Conservation (phyloP, 208 protist genomes). For the Angomonas desouzai region DNA sequence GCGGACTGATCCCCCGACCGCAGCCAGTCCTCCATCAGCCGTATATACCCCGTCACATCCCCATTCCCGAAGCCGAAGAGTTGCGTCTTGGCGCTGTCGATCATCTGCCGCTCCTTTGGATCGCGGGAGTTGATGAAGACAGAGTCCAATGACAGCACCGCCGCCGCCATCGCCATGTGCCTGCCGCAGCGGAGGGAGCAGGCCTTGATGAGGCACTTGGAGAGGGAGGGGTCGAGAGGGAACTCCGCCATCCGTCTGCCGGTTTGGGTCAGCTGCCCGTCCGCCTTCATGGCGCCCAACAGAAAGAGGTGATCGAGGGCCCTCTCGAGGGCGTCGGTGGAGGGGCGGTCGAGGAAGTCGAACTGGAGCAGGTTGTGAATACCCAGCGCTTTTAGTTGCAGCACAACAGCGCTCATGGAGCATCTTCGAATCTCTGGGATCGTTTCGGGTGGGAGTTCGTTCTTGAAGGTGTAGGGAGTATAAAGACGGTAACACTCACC, state of each 20-base stretch:
- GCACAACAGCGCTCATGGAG: slow-evolving; percentile 94
- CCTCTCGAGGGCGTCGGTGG: slow-evolving; percentile 95
- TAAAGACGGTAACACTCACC: slow-evolving; percentile 97
- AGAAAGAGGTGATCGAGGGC: slow-evolving; percentile 97
- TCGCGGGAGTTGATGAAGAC: slow-evolving; percentile 96
- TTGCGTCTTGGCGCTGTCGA: slow-evolving; percentile 67
- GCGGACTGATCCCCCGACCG: slow-evolving; percentile 40
- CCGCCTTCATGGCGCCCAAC: slow-evolving; percentile 97
- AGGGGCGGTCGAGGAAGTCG: slow-evolving; percentile 98
- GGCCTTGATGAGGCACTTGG: slow-evolving; percentile 89
- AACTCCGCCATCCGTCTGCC: slow-evolving; percentile 98
- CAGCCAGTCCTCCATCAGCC: slow-evolving; percentile 85
- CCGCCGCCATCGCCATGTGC: slow-evolving; percentile 86
- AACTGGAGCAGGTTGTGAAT: slow-evolving; percentile 97
- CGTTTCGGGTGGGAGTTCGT: slow-evolving; percentile 91
- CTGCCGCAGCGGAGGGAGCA: slow-evolving; percentile 68
- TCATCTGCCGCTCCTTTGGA: slow-evolving; percentile 50
- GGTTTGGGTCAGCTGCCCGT: slow-evolving; percentile 95
- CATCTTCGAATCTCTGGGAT: slow-evolving; percentile 97
- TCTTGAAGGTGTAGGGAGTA: slow-evolving; percentile 93
- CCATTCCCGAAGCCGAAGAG: slow-evolving; percentile 81
- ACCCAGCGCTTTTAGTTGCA: slow-evolving; percentile 97
- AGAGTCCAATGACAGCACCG: slow-evolving; percentile 92
- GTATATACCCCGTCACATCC: slow-evolving; percentile 80
- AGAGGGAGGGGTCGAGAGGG: slow-evolving; percentile 97